A percentile compares a stretch with the other conserved stretches of the same genome.
These are phyloP conservation scores for Lepidopterella palustris DNA, from an alignment of 495 filamentous ascomycete species.

Conservation along the genomic window DNA sequence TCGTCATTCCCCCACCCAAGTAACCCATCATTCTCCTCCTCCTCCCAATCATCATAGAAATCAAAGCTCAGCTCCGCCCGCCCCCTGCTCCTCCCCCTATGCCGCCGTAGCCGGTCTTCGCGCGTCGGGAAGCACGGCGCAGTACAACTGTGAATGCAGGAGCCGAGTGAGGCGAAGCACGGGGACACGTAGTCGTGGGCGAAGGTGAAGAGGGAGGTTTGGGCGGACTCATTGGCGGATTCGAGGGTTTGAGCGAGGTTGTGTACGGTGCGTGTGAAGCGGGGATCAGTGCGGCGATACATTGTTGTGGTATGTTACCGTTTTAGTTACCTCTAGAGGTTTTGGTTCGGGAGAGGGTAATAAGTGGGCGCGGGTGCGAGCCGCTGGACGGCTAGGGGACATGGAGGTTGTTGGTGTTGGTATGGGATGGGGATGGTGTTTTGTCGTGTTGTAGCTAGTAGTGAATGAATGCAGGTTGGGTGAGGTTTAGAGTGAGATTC, in stretches of 20 bases:
- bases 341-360: too few relatives aligned
- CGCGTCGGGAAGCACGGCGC: slow-evolving; percentile 64
- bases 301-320: slow-evolving; percentile 32
- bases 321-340: too few relatives aligned
- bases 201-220: slow-evolving; percentile 81
- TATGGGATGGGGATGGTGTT: background rate
- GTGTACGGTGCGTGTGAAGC: slow-evolving; percentile 88
- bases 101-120: slow-evolving; percentile 66
- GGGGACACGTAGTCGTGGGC: slow-evolving; percentile 78
- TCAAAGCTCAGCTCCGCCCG: slow-evolving; percentile 81
- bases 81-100: slow-evolving; percentile 50
- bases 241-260: slow-evolving; percentile 89
- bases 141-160: slow-evolving; percentile 62
- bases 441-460: background rate
- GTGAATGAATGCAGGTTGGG: too few relatives aligned
- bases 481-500: too few relatives aligned
- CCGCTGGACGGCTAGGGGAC: slow-evolving; percentile 9
- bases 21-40: slow-evolving; percentile 59
- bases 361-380: slow-evolving; percentile 10
- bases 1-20: slow-evolving; percentile 71
- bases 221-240: slow-evolving; percentile 83
- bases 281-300: slow-evolving; percentile 72
- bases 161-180: slow-evolving; percentile 61
- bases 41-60: slow-evolving; percentile 98
- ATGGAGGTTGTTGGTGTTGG: slow-evolving; percentile 9